Evolutionary conservation across 2,329 filamentous ascomycete genomes (phyloP), one percentile per base, ranked within the genome.

Genomic region (Cordyceps pruinosa): DNA sequence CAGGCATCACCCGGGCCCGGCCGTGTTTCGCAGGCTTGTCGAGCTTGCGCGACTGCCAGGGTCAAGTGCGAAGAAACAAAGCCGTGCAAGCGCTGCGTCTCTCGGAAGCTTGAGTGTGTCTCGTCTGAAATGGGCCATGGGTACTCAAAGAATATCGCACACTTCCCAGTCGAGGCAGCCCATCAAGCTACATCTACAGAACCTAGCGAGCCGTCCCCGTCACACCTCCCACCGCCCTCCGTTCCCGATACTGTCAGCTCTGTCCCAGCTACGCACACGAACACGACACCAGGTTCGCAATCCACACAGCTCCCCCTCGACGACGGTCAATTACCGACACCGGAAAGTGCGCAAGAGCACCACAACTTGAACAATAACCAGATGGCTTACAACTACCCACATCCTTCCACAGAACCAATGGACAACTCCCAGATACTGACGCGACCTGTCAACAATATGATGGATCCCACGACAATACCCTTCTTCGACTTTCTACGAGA

Each of bases 31-130:
- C 77, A 81, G 61, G 79, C 79, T 15, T 82, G 79, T 61, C 73
- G 74, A 25, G 69, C 76, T 10, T 82, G 79, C 60, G 78, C 79
- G 4, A 66, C 73, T 19, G 78, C 79, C 12, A 72, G 79, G 21
- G 77, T 82, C 45, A 82, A 81, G 61, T 82, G 79, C 59, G 78
- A 81, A 59, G 79, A 82, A 57, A 64, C 70, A 23, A 82, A 82
- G 66, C 79, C 79, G 32, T 82, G 79, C 63, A 73, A 74, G 19
- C 73, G 79, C 30, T 82, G 79, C 61, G 69, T 74, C 51, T 75
- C 70, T 55, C 73, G 78, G 28, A 75, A 75, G 44, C 60, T 81
- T 53, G 65, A 62, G 15, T 82, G 79, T 66, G 74, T 70, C 26
- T 67, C 67, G 17, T 64, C 68, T 12, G 71, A 72, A 52, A 64